phyloP scores from a whole-genome alignment of 352 stramenopile species.

The Phytophthora meadii region DNA sequence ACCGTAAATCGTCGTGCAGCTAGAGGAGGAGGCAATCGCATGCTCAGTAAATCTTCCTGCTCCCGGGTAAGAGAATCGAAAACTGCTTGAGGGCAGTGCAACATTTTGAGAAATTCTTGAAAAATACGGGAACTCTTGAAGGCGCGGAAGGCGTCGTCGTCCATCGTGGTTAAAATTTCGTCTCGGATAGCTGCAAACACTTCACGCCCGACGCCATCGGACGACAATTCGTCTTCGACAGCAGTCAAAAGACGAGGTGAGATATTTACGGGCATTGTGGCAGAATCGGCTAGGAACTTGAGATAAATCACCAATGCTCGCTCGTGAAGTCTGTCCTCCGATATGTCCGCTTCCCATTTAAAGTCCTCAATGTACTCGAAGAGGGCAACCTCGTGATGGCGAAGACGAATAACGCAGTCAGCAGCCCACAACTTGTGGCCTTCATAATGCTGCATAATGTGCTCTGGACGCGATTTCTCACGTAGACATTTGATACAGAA shows the following conservation, averaged over 20 bases:
- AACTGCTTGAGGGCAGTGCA: slow-evolving; percentile 57
- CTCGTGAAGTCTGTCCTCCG: slow-evolving; percentile 59
- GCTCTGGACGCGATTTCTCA: slow-evolving; percentile 48
- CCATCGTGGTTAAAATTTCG: slow-evolving; percentile 62
- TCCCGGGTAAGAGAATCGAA: slow-evolving; percentile 49
- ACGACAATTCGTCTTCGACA: slow-evolving; percentile 54
- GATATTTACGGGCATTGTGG: slow-evolving; percentile 44
- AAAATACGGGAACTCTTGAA: slow-evolving; percentile 62
- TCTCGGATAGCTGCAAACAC: slow-evolving; percentile 51
- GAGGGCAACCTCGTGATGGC: slow-evolving; percentile 57
- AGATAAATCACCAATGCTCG: slow-evolving; percentile 67
- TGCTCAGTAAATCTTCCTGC: slow-evolving; percentile 46
- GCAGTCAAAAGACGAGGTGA: slow-evolving; percentile 31
- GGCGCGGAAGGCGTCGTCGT: slow-evolving; percentile 51
- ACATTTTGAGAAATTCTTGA: slow-evolving; percentile 47
- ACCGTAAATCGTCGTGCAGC: slow-evolving; percentile 21
- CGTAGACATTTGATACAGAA: slow-evolving; percentile 78
- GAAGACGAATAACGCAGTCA: slow-evolving; percentile 53
- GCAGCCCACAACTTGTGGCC: slow-evolving; percentile 63
- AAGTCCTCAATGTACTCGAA: slow-evolving; percentile 80
- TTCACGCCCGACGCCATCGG: slow-evolving; percentile 42
- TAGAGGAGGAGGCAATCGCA: slow-evolving; percentile 29
- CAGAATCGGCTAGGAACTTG: slow-evolving; percentile 53
- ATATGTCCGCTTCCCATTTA: slow-evolving; percentile 58
- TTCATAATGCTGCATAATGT: slow-evolving; percentile 79